These are phyloP conservation scores for Jacaranda copaia DNA, from an alignment of 257 asterid genomes.

Conservation along the genomic window DNA sequence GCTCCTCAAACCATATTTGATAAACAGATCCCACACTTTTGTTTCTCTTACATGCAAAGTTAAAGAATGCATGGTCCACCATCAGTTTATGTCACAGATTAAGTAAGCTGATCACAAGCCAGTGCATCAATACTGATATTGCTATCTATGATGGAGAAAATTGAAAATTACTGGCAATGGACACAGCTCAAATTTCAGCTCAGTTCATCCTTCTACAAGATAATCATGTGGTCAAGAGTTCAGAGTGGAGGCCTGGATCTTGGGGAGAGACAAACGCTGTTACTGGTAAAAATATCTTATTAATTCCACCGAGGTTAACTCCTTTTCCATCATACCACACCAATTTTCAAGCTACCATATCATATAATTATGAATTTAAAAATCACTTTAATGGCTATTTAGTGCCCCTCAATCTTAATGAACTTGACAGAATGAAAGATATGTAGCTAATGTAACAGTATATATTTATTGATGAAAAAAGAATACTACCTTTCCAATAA, in stretches of 20 bases:
- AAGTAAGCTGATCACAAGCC: background rate
- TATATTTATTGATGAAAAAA: background rate
- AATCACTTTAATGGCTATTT: background rate
- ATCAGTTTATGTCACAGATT: background rate
- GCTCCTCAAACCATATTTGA: no score
- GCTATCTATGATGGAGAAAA: background rate
- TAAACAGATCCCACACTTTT: no score
- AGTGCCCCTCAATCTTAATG: slow-evolving; percentile 18
- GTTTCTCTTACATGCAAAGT: no score
- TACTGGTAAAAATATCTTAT: no score
- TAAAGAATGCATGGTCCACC: no score
- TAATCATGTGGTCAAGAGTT: no score
- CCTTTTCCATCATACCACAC: no score
- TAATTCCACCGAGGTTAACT: no score
- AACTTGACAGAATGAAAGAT: slow-evolving; percentile 5
- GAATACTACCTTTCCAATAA: slow-evolving; percentile 80
- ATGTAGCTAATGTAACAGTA: background rate
- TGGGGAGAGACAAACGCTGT: no score
- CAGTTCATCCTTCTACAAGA: background rate
- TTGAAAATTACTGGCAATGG: background rate
- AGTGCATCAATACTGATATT: background rate
- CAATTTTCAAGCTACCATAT: no score
- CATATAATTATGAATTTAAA: no score
- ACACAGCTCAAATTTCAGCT: background rate
- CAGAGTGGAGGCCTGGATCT: no score